These are phyloP conservation scores for Jatropha multifida DNA, from an alignment of 441 rosid genomes.

Conservation along the genomic window DNA sequence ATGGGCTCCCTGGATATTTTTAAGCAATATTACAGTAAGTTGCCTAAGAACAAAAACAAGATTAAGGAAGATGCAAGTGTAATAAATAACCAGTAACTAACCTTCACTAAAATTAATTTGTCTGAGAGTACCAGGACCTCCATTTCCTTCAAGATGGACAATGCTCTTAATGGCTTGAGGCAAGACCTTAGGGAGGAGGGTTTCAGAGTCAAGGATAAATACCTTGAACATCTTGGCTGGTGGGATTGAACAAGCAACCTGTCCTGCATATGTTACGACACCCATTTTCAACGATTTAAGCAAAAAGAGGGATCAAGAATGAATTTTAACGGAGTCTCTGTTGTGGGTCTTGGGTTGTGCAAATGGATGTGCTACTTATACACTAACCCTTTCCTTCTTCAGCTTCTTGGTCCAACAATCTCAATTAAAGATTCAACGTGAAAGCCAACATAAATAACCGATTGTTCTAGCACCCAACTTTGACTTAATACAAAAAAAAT, in stretches of 20 bases:
- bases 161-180: slow-evolving; percentile 9
- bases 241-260: not conserved
- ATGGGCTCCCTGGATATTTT: not conserved
- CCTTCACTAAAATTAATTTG: slow-evolving; percentile 3
- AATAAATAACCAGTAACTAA: not conserved
- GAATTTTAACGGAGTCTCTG: no score
- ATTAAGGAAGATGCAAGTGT: not conserved
- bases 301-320: no score
- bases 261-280: slow-evolving; percentile 10
- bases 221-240: slow-evolving; percentile 13
- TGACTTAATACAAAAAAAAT: no score
- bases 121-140: slow-evolving; percentile 20
- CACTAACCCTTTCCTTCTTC: not conserved
- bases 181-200: not conserved
- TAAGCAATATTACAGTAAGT: not conserved
- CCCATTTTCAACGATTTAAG: slow-evolving; percentile 12
- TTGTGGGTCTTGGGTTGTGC: no score
- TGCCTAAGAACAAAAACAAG: no score
- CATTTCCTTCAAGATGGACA: slow-evolving; percentile 16
- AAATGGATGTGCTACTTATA: no score
- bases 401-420: no score
- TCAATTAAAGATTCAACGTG: no score
- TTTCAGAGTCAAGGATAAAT: not conserved
- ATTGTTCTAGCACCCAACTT: no score
- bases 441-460: no score